These are phyloP conservation scores for Chaetoceros muelleri DNA, from an alignment of 108 stramenopile species.

Conservation along the genomic window DNA sequence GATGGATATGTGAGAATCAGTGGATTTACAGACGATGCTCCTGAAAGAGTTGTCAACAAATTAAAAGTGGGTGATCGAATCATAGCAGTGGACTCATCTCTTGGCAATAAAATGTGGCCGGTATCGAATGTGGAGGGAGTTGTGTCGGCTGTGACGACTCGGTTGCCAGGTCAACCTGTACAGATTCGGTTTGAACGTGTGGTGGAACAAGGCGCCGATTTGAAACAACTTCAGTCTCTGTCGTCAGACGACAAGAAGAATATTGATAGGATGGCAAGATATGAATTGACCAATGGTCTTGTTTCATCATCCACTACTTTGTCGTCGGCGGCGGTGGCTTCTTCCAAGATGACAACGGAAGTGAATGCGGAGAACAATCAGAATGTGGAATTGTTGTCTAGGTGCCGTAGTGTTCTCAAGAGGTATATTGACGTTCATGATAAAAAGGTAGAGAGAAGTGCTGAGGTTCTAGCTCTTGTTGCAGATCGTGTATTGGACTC, in stretches of 20 bases:
- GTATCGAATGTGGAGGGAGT: slow-evolving; percentile 73
- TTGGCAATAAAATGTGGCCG: slow-evolving; percentile 76
- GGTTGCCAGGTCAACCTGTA: slow-evolving; percentile 66
- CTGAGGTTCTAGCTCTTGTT: slow-evolving; percentile 39
- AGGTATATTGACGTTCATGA: slow-evolving; percentile 34
- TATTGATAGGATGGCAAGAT: slow-evolving; percentile 1
- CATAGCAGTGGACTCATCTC: slow-evolving; percentile 58
- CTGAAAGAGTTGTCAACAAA: slow-evolving; percentile 37
- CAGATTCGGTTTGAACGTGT: slow-evolving; percentile 57
- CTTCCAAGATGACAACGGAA: slow-evolving; percentile 10
- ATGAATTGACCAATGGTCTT: slow-evolving; percentile 4
- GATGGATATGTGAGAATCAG: slow-evolving; percentile 69
- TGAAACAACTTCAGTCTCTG: background rate
- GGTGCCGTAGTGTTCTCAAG: slow-evolving; percentile 61
- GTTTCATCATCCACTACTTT: background rate
- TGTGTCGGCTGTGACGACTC: slow-evolving; percentile 63
- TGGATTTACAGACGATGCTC: slow-evolving; percentile 55
- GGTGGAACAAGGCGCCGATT: slow-evolving; percentile 5
- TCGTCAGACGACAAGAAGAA: slow-evolving; percentile 5
- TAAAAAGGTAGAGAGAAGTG: slow-evolving; percentile 38
- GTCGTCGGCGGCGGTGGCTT: background rate
- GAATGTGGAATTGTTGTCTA: slow-evolving; percentile 21
- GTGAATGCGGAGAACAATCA: background rate
- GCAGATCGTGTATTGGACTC: slow-evolving; percentile 78
- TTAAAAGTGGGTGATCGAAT: slow-evolving; percentile 64